These are phyloP conservation scores for Fagus sylvatica DNA, from an alignment of 306 rosid genomes.

Conservation along the genomic window DNA sequence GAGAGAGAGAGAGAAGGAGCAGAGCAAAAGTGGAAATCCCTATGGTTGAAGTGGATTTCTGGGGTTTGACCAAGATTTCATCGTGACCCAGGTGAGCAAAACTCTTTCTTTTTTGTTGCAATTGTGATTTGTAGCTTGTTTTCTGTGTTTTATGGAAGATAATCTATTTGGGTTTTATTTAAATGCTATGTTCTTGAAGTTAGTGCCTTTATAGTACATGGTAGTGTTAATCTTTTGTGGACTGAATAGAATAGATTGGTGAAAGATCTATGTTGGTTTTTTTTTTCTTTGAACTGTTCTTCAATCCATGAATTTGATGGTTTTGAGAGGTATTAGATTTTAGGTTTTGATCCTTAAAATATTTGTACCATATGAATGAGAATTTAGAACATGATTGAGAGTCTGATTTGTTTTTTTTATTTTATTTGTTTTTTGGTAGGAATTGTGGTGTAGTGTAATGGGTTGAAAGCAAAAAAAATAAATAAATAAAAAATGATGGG, in stretches of 20 bases:
- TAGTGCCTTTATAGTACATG: background rate
- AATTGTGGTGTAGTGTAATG: background rate
- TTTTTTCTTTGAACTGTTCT: no score
- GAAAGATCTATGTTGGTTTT: constrained; percentile 27
- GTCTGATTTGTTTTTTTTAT: constrained; percentile 1
- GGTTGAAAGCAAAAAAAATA: background rate
- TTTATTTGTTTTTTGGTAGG: background rate
- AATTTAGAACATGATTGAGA: constrained; percentile 10
- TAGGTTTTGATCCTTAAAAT: background rate
- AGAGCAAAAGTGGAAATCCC: constrained; percentile 35
- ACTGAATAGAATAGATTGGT: background rate
- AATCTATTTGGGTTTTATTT: constrained; percentile 4
- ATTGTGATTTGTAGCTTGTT: background rate
- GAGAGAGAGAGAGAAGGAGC: background rate
- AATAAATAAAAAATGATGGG: constrained; percentile 35
- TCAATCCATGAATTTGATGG: background rate
- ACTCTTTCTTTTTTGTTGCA: background rate
- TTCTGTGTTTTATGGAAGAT: constrained; percentile 15
- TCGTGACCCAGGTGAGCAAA: constrained; percentile 42
- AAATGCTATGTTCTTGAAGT: background rate
- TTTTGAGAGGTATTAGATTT: background rate
- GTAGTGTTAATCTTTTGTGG: background rate
- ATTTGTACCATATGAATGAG: constrained; percentile 13
- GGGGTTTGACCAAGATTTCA: constrained; percentile 32
- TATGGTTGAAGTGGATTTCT: constrained; percentile 12